These are phyloP conservation scores for Trichoderma oligosporum DNA, from an alignment of 2,329 filamentous ascomycete species.

Conservation along the genomic window DNA sequence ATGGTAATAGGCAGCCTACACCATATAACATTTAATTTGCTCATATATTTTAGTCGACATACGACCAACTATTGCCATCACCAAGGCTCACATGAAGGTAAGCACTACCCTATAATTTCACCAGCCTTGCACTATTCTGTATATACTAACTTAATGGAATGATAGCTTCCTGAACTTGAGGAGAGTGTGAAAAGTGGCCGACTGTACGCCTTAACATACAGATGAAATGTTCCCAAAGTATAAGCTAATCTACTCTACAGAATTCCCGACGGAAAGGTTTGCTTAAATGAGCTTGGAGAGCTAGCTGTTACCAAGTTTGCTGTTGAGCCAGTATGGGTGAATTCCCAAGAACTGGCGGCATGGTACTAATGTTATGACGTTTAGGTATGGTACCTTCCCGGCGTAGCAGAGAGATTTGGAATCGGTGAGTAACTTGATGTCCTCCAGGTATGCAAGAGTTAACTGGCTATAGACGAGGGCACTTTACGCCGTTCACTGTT, in stretches of 20 bases:
- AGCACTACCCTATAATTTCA: not conserved
- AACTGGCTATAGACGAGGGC: constrained; percentile 64
- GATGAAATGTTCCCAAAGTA: not conserved
- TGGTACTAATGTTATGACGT: not conserved
- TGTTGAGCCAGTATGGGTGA: constrained; percentile 73
- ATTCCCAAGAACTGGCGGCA: not conserved
- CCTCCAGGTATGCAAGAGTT: constrained; percentile 21
- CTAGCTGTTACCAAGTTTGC: constrained; percentile 94
- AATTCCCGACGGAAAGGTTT: constrained; percentile 79
- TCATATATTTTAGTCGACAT: constrained; percentile 61
- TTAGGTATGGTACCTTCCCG: constrained; percentile 74
- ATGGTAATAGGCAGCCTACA: constrained; percentile 42
- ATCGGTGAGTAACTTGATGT: constrained; percentile 55
- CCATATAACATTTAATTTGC: constrained; percentile 17
- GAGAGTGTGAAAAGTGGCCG: constrained; percentile 79
- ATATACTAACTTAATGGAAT: not conserved
- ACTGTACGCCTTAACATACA: constrained; percentile 45
- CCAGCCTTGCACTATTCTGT: not conserved
- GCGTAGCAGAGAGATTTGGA: constrained; percentile 87
- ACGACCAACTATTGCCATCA: constrained; percentile 85
- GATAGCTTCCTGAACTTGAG: constrained; percentile 79
- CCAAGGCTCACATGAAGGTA: constrained; percentile 85
- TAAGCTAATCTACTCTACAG: constrained; percentile 31
- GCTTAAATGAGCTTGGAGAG: constrained; percentile 80
- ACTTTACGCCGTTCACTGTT: constrained; percentile 82